Evolutionary conservation across 2,329 filamentous ascomycete genomes (phyloP), one percentile per base, ranked within the genome.

Genomic region (Fusarium oxysporum): DNA sequence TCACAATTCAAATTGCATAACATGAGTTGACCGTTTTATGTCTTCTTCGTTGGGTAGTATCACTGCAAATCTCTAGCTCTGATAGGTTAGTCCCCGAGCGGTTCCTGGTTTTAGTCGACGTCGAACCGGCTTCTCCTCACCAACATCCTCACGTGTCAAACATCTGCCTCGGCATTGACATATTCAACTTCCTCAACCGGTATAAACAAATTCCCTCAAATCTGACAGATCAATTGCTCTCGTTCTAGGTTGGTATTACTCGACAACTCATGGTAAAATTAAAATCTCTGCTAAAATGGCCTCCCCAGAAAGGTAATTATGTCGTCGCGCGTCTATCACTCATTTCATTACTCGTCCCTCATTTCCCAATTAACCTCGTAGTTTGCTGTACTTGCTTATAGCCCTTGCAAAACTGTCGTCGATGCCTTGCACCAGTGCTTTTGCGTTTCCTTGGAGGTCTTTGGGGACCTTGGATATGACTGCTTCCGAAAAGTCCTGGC

Each of bases 391-490:
- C 13, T 67, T 73, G 38, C 76, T 75, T 51, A 86, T 81, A 12
- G 82, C 84, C 45, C 76, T 60, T 13, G 76, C 74, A 72, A 87
- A 87, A 1, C 79, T 76, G 9, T 75, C 78, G 13, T 82, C 77
- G 51, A 87, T 83, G 16, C 81, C 79, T 37, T 78, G 78, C 6
- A 83, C 76, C 48, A 88, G 53, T 1, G 53, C 59, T 73, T 79
- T 45, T 1, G 85, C 85, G 7, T 81, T 67, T 1, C 28, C 68
- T 68, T 78, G 77, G 30, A 84, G 70, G 1, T 75, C 72, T 9
- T 53, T 65, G 1, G 85, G 85, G 8, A 86, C 78, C 77, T 86
- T 86, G 6, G 67, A 76, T 12, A 84, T 67, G 14, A 86, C 76
- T 1, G 81, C 81, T 6, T 65, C 67, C 43, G 81, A 81, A 44